Conservation (phyloP, 2,329 filamentous ascomycete genomes). For the Trichophyton verrucosum region DNA sequence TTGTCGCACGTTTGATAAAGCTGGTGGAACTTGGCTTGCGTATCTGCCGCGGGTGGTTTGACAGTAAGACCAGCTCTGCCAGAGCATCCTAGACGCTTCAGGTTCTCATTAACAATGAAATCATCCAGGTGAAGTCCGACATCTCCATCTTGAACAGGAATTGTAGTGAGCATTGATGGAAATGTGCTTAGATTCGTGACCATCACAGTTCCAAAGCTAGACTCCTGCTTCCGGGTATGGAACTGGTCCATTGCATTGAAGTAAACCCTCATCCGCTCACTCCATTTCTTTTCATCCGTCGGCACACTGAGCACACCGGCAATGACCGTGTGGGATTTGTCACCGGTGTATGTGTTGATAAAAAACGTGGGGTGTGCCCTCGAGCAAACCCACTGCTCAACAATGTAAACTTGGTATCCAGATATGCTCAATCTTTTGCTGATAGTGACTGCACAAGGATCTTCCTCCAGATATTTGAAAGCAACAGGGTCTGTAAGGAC, state of each 20-base stretch:
- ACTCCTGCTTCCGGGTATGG: constrained; percentile 73
- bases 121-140: constrained; percentile 64
- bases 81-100: constrained; percentile 86
- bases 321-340: constrained; percentile 62
- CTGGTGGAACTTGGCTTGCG: constrained; percentile 81
- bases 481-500: constrained; percentile 56
- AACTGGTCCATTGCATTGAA: constrained; percentile 77
- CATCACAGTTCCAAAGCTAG: constrained; percentile 72
- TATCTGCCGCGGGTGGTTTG: constrained; percentile 63
- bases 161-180: constrained; percentile 83
- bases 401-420: constrained; percentile 86
- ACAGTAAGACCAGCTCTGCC: constrained; percentile 78
- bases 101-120: constrained; percentile 87
- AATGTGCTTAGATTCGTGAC: constrained; percentile 89
- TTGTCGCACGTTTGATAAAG: constrained; percentile 79
- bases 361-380: constrained; percentile 79
- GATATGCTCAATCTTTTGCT: constrained; percentile 56
- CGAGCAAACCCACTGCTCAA: constrained; percentile 97
- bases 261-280: constrained; percentile 63
- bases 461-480: constrained; percentile 71
- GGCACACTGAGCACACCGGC: constrained; percentile 74
- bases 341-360: constrained; percentile 86
- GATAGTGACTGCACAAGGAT: constrained; percentile 61
- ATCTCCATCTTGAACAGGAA: constrained; percentile 77
- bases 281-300: constrained; percentile 67